Evolutionary conservation across 768 basidiomycete genomes (phyloP), one percentile per base, ranked within the genome.

Genomic region (Phallus indusiatus): DNA sequence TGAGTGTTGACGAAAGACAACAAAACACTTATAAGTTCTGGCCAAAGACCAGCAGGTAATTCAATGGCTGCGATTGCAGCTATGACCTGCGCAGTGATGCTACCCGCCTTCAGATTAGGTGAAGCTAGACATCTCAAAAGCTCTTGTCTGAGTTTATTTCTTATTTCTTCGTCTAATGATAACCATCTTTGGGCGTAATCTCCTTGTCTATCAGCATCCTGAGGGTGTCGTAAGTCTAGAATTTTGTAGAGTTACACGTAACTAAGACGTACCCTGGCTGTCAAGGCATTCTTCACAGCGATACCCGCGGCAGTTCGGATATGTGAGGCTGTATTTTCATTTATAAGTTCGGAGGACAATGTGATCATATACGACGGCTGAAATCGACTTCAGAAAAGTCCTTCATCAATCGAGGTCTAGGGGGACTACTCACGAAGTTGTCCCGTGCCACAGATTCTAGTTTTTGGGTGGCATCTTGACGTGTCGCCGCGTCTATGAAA

Each of bases 261-360:
- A 34, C 28, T 16, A 36, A 20, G 33, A 59, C 69, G 90, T 76
- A 97, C 95, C 67, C 91, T 79, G 61, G 94, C 92, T 35, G 86
- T 82, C 60, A 99, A 74, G 61, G 93, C 82, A 72, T 99, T 99
- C 82, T 98, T 99, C 73, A 99, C 77, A 18, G 95, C 94, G 54
- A 99, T 79, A 70, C 92, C 94, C 21, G 96, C 94, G n/a, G 95
- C 94, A 68, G 90, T 95, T 64, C 96, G 81, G 55, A 94, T 82
- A 70, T 92, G 85, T 35, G 84, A 67, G 14, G 80, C 76, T 6
- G 80, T 80, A 48, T 63, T 74, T 69, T 94, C 91, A 65, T 92
- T 86, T 28, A 85, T 83, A 51, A 99, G 81, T 64, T 93, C 90
- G 17, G 81, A 74, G 17, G 90, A 86, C 62, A 99, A 85, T 80